phyloP scores from a whole-genome alignment of 2,329 filamentous ascomycete species.

The Cordyceps farinosa region DNA sequence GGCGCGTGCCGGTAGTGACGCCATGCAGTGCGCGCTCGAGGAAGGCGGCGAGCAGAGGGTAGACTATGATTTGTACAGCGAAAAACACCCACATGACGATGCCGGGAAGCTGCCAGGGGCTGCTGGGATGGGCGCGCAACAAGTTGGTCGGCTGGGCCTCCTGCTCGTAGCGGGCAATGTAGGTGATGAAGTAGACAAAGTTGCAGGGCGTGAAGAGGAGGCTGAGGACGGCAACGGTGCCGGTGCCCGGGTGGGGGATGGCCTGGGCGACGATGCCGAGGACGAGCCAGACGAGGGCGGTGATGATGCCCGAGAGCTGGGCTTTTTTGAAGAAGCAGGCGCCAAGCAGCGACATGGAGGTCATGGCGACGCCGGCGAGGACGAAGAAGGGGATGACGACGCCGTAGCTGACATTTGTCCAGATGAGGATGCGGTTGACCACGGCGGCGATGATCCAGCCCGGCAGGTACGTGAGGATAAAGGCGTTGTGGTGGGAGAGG shows the following conservation, averaged over 20 bases:
- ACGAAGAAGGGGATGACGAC: constrained; percentile 70
- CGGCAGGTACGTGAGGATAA: constrained; percentile 61
- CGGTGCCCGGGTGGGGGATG: constrained; percentile 56
- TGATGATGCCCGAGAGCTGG: constrained; percentile 74
- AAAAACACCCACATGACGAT: constrained; percentile 72
- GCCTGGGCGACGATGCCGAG: constrained; percentile 76
- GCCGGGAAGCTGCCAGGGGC: constrained; percentile 62
- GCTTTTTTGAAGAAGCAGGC: constrained; percentile 76
- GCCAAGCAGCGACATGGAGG: constrained; percentile 71
- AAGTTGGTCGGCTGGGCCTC: constrained; percentile 58
- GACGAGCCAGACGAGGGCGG: constrained; percentile 65
- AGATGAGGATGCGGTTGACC: constrained; percentile 24
- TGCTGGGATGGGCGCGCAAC: constrained; percentile 54
- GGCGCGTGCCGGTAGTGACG: constrained; percentile 57
- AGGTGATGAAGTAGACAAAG: constrained; percentile 71
- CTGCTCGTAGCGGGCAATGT: constrained; percentile 68
- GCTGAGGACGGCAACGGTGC: constrained; percentile 61
- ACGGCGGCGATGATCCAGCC: constrained; percentile 41
- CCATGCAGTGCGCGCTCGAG: constrained; percentile 56
- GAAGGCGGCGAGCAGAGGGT: constrained; percentile 66
- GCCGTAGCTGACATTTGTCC: constrained; percentile 48
- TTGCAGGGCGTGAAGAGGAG: constrained; percentile 81
- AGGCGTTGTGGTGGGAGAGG: constrained; percentile 62
- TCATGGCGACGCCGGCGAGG: constrained; percentile 66
- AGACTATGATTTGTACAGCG: constrained; percentile 64